Conservation (phyloP, 352 stramenopile species). For the Phytopythium helicoides region DNA sequence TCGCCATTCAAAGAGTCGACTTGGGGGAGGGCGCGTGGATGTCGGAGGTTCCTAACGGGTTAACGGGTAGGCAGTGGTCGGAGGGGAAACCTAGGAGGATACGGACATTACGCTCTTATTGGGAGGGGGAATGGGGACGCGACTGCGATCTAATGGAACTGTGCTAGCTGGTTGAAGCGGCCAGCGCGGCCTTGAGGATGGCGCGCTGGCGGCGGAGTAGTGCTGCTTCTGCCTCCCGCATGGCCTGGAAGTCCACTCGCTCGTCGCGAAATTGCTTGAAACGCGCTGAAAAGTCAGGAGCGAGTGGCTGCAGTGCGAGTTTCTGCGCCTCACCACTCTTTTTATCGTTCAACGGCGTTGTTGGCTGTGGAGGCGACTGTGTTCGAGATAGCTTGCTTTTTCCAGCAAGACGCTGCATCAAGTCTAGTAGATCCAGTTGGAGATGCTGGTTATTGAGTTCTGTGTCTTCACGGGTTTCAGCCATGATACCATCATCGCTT, state of each 20-base stretch:
- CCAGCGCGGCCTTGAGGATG: conserved; percentile 8
- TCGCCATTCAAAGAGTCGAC: too few relatives aligned
- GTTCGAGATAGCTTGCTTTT: not conserved
- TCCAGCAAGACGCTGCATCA: conserved; percentile 2
- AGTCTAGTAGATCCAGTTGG: not conserved
- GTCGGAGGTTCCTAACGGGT: too few relatives aligned
- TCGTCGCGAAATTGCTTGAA: conserved; percentile 4
- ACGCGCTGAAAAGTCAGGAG: not conserved
- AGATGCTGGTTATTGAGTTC: not conserved
- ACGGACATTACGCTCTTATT: too few relatives aligned
- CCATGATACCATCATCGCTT: too few relatives aligned
- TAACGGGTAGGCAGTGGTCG: too few relatives aligned
- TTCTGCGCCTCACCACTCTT: not conserved
- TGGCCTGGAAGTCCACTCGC: not conserved
- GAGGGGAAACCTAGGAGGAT: not conserved
- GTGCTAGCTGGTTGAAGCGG: too few relatives aligned
- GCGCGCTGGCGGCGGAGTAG: not conserved
- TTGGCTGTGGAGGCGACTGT: not conserved
- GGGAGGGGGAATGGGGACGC: too few relatives aligned
- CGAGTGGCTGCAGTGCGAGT: not conserved
- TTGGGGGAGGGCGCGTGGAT: too few relatives aligned
- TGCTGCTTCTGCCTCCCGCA: not conserved
- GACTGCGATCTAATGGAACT: too few relatives aligned
- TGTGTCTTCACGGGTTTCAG: conserved; percentile 13
- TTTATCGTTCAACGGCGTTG: not conserved